A percentile compares a stretch with the other conserved stretches of the same genome.
These are phyloP conservation scores for Populus deltoides DNA, from an alignment of 345 rosid species.

Conservation along the genomic window DNA sequence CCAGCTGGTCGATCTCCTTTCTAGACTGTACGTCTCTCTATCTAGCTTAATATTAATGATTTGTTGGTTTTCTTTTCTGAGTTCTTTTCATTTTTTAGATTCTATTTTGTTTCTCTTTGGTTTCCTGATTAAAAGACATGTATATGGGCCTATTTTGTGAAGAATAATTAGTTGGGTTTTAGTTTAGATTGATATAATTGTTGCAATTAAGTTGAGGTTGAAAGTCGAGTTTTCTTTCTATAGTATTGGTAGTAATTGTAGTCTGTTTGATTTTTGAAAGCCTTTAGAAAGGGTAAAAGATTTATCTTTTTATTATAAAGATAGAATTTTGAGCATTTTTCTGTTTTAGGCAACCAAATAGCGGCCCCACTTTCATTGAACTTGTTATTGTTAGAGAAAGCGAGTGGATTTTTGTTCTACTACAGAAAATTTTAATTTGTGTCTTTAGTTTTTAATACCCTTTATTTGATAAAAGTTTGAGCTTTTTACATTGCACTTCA, in stretches of 20 bases:
- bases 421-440: neutral
- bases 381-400: neutral
- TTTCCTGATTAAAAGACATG: neutral
- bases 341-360: neutral
- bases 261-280: neutral
- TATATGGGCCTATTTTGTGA: neutral
- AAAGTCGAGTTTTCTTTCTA: neutral
- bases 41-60: neutral
- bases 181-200: neutral
- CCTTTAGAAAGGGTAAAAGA: neutral
- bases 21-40: constrained; percentile 41
- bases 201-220: neutral
- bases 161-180: neutral
- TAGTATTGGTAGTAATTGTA: neutral
- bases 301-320: neutral
- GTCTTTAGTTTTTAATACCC: neutral
- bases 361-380: neutral
- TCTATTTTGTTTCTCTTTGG: neutral
- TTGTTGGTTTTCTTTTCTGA: neutral
- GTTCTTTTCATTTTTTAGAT: neutral
- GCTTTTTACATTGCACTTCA: neutral
- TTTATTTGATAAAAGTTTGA: neutral
- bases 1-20: constrained; percentile 68
- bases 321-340: neutral
- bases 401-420: neutral